Evolutionary conservation across 140 eudicot species (phyloP).

Genomic region (Stevia rebaudiana): DNA sequence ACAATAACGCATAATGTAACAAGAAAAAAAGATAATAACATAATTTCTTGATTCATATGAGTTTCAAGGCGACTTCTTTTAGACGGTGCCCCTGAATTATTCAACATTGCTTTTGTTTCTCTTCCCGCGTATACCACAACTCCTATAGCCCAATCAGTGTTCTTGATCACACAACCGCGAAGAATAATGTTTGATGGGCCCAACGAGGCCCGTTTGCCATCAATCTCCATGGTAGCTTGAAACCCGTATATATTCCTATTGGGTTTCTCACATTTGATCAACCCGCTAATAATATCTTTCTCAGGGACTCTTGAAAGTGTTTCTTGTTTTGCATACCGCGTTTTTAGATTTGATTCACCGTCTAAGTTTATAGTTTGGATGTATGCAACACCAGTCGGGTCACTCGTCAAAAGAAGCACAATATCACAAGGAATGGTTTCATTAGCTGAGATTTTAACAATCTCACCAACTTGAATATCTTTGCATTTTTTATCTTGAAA

Average conservation of each 20-base stretch:
- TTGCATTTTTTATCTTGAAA: slow-evolving; percentile 61
- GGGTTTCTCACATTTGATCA: slow-evolving; percentile 85
- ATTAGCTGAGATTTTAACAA: slow-evolving; percentile 60
- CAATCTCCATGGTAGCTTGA: slow-evolving; percentile 72
- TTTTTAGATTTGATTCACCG: slow-evolving; percentile 84
- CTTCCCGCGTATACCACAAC: slow-evolving; percentile 86
- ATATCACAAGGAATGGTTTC: slow-evolving; percentile 86
- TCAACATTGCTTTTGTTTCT: slow-evolving; percentile 95
- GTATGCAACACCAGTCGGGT: slow-evolving; percentile 92
- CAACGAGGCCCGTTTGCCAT: slow-evolving; percentile 71
- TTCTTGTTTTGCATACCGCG: slow-evolving; percentile 92
- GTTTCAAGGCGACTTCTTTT: slow-evolving; percentile 85
- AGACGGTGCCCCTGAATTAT: slow-evolving; percentile 91
- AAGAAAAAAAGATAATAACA: slow-evolving; percentile 59
- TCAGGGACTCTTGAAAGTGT: slow-evolving; percentile 80
- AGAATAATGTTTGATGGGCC: slow-evolving; percentile 91
- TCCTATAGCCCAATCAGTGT: slow-evolving; percentile 84
- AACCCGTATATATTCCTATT: slow-evolving; percentile 85
- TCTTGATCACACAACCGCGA: slow-evolving; percentile 88
- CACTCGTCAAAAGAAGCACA: slow-evolving; percentile 81
- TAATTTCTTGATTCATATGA: slow-evolving; percentile 73
- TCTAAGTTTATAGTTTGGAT: slow-evolving; percentile 85
- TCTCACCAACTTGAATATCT: slow-evolving; percentile 72
- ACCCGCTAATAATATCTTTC: slow-evolving; percentile 46
- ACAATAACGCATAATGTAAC: slow-evolving; percentile 60